A percentile compares a stretch with the other conserved stretches of the same genome.
phyloP scores from a whole-genome alignment of 1,139 yeast species.

The Petasospora fabianii region DNA sequence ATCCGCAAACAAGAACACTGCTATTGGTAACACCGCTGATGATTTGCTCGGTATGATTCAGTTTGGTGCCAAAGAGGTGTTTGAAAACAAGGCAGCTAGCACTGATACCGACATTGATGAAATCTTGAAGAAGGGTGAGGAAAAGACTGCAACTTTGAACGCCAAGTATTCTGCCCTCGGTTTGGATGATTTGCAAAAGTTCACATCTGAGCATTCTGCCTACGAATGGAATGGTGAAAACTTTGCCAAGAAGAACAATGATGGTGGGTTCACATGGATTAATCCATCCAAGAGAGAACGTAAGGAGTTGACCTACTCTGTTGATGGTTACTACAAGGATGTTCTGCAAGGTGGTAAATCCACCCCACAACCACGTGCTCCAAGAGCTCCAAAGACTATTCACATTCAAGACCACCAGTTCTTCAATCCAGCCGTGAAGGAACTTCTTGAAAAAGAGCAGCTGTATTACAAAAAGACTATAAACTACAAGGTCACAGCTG shows the following conservation, averaged over 20 bases:
- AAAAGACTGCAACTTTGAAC: slow-evolving; percentile 72
- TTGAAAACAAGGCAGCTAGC: slow-evolving; percentile 42
- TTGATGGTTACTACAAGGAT: slow-evolving; percentile 85
- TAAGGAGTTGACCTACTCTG: slow-evolving; percentile 81
- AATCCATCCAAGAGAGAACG: slow-evolving; percentile 89
- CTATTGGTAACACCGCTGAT: slow-evolving; percentile 65
- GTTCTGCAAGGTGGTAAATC: slow-evolving; percentile 47
- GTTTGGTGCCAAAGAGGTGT: slow-evolving; percentile 90
- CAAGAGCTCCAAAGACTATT: slow-evolving; percentile 70
- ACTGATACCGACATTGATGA: slow-evolving; percentile 77
- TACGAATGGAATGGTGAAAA: slow-evolving; percentile 98
- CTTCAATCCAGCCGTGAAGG: slow-evolving; percentile 62
- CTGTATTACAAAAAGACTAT: slow-evolving; percentile 69
- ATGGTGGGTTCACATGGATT: slow-evolving; percentile 63
- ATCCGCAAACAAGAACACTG: slow-evolving; percentile 41
- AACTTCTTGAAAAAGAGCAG: slow-evolving; percentile 73
- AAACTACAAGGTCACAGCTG: slow-evolving; percentile 61
- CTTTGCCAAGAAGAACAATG: slow-evolving; percentile 65
- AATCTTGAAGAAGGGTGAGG: slow-evolving; percentile 73
- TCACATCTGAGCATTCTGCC: slow-evolving; percentile 82
- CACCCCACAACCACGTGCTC: slow-evolving; percentile 44
- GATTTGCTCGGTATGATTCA: slow-evolving; percentile 93
- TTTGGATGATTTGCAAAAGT: slow-evolving; percentile 86
- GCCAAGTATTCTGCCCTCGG: slow-evolving; percentile 82
- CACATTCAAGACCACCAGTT: slow-evolving; percentile 87